phyloP scores from a whole-genome alignment of 129 eudicot genomes.

The Kitagawia praeruptora region DNA sequence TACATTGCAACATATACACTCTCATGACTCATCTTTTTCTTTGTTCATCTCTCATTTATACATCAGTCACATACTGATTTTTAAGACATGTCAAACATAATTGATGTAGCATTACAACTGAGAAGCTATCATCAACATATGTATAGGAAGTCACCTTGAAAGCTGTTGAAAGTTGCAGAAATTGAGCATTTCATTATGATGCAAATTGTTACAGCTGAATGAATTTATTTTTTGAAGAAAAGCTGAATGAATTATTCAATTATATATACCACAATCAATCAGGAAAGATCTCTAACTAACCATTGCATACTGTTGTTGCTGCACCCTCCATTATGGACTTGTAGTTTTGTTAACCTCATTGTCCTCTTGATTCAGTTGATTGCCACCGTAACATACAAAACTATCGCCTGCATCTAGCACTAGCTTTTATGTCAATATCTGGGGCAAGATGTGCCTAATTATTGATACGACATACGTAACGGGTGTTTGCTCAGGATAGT shows the following conservation, averaged over 20 bases:
- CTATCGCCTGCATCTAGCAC: not conserved
- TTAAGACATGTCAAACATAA: not conserved
- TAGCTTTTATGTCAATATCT: not conserved
- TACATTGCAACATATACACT: too few species aligned
- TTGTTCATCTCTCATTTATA: too few species aligned
- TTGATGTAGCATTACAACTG: not conserved
- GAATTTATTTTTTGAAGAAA: too few species aligned
- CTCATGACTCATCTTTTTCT: too few species aligned
- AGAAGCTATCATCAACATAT: not conserved
- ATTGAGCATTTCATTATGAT: not conserved
- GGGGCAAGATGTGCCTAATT: not conserved
- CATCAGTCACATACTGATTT: too few species aligned
- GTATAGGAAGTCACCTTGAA: not conserved
- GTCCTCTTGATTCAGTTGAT: not conserved
- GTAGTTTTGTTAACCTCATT: not conserved
- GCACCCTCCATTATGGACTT: not conserved
- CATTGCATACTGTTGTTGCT: not conserved
- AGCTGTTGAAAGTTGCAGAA: not conserved
- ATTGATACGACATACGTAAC: not conserved
- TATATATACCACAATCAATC: not conserved
- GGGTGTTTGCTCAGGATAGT: not conserved
- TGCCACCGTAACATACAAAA: not conserved
- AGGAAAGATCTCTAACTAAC: not conserved
- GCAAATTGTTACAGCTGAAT: not conserved
- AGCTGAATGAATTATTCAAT: not conserved